These are phyloP conservation scores for Schizopora paradoxa DNA, from an alignment of 1,284 basidiomycete species.

Conservation along the genomic window DNA sequence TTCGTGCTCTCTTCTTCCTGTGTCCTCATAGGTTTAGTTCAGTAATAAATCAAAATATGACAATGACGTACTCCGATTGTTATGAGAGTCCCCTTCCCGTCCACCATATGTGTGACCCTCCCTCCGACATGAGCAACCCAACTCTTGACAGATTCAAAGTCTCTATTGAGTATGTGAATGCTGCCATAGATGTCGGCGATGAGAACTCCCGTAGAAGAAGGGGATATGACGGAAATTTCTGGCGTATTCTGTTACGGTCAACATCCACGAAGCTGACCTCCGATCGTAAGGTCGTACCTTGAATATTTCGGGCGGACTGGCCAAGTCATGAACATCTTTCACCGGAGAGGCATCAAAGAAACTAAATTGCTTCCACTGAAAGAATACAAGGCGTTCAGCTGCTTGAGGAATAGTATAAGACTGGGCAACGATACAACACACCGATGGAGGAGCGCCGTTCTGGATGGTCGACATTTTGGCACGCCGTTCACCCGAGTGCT, in stretches of 20 bases:
- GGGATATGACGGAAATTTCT: constrained; percentile 65
- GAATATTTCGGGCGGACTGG: constrained; percentile 70
- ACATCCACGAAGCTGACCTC: constrained; percentile 3
- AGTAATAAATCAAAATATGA: constrained; percentile 7
- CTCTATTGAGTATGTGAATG: constrained; percentile 67
- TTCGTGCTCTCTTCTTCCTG: constrained; percentile 76
- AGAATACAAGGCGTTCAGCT: too few relatives aligned
- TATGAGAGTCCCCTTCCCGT: constrained; percentile 72
- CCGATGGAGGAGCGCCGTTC: too few relatives aligned
- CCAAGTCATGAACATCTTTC: constrained; percentile 76
- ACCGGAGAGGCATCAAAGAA: constrained; percentile 75
- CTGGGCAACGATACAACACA: too few relatives aligned
- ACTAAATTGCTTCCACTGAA: constrained; percentile 78
- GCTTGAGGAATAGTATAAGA: too few relatives aligned
- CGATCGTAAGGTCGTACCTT: constrained; percentile 40
- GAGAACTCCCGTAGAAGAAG: constrained; percentile 59
- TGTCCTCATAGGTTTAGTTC: constrained; percentile 10
- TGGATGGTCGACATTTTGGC: too few relatives aligned
- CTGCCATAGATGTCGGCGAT: constrained; percentile 81
- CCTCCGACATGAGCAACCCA: constrained; percentile 78
- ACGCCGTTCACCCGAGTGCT: too few relatives aligned
- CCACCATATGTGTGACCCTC: constrained; percentile 79
- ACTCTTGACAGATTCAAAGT: constrained; percentile 66
- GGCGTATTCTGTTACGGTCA: constrained; percentile 45
- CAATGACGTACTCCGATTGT: constrained; percentile 72